Base-by-base conservation (phyloP, 1,284 basidiomycete species). In the Apiotrichum gracile region DNA sequence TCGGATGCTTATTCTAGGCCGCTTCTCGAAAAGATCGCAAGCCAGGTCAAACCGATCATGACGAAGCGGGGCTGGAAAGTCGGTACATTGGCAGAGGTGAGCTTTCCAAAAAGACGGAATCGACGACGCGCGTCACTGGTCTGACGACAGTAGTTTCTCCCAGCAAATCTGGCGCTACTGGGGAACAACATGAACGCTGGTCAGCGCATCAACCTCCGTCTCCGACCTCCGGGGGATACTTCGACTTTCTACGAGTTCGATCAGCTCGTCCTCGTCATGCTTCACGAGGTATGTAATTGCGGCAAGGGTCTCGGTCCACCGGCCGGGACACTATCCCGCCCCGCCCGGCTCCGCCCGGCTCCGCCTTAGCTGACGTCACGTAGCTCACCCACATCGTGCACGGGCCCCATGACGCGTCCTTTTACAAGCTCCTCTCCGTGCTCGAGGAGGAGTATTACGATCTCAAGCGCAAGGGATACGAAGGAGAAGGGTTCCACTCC, bases 1-100 rank as follows among this genome's bases (percentile, higher is more conserved):
- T n/a, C n/a, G n/a, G n/a, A n/a, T n/a, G n/a, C n/a, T n/a, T 42
- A 51, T 46, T 10, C 14, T 29, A 75, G 72, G 47, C 68, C 68
- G 1, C 52, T 87, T 57, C 79, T 92, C 27, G 83, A 89, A 67
- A 81, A 82, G 61, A 79, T 88, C 29, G 86, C 87, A 0, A 85
- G 85, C 16, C 79, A 88, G 48, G 88, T 91, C 42, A 91, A 91
- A 70, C 90, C 90, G 4, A 88, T 93, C 62, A 92, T 92, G 90
- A 78, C 83, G 55, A 88, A 85, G 62, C 84, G 85, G 61, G 76
- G 76, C 7, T 92, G 89, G 89, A 78, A 80, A 31, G 78, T 94
- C 9, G 88, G 88, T n/a, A 79, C 82, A 0, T 81, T 93, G 16
- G 79, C 85, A 14, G 91, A 94, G 70, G 73, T 76, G 51, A 52